Conservation (phyloP, 1,139 yeast species). For the Diutina neorugosa region DNA sequence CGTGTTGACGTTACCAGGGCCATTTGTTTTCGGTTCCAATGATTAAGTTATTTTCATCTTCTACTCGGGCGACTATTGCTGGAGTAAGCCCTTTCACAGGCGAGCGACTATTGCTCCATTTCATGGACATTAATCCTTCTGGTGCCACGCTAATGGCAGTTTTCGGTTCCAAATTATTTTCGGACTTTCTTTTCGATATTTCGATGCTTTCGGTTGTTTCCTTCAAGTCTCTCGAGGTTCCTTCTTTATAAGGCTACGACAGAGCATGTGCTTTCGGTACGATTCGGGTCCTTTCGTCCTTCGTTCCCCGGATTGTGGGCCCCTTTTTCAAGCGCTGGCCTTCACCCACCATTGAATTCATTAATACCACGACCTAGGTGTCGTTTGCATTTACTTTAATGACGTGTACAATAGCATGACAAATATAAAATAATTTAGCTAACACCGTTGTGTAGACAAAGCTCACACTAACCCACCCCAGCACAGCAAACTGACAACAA, state of each 20-base stretch:
- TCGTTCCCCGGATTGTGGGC: constrained; percentile 1
- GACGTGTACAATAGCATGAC: constrained; percentile 1
- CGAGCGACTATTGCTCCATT: neutral
- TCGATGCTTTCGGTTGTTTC: neutral
- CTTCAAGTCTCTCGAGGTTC: neutral
- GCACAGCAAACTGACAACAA: too few species aligned
- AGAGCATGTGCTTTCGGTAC: neutral
- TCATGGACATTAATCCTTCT: neutral
- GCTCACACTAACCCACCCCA: too few species aligned
- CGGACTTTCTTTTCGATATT: neutral
- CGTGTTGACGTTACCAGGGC: neutral
- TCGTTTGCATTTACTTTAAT: neutral
- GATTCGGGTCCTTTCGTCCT: neutral
- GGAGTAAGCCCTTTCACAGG: neutral
- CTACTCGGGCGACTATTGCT: neutral
- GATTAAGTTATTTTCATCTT: too few species aligned
- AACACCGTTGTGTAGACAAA: neutral
- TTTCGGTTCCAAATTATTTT: too few species aligned
- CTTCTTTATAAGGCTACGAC: constrained; percentile 2
- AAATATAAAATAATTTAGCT: neutral
- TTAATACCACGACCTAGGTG: neutral
- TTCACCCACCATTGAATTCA: neutral
- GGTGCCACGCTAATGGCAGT: neutral
- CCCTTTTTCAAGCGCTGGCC: neutral
- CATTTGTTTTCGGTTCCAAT: neutral